These are phyloP conservation scores for Asterochloris sp. DNA, from an alignment of 139 green algal species.

Conservation along the genomic window DNA sequence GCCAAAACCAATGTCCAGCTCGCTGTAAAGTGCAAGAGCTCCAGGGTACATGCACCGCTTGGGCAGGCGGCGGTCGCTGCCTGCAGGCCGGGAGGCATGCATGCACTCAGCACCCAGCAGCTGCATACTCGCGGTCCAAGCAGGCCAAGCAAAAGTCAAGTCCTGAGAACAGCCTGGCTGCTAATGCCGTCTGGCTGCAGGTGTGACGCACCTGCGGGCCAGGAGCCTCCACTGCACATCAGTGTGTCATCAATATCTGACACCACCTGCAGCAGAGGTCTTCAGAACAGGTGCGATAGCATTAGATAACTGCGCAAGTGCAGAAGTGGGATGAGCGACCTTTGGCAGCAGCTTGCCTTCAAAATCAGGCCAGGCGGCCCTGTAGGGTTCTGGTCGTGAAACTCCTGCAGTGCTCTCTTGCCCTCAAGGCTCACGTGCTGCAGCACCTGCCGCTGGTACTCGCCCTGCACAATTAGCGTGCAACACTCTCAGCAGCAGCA, in stretches of 20 bases:
- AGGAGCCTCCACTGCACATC: slow-evolving; percentile 48
- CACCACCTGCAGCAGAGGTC: slow-evolving; percentile 40
- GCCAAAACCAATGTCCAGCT: slow-evolving; percentile 38
- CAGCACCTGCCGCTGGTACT: slow-evolving; percentile 35
- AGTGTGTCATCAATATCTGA: slow-evolving; percentile 63
- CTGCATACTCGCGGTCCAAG: too few species aligned
- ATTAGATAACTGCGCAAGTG: too few species aligned
- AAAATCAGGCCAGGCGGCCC: slow-evolving; percentile 20
- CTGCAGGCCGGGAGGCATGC: not conserved
- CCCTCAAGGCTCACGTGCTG: slow-evolving; percentile 45
- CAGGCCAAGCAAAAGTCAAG: too few species aligned
- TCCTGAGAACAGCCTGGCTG: too few species aligned
- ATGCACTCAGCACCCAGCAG: too few species aligned
- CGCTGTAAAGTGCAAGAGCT: slow-evolving; percentile 42
- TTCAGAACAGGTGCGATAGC: too few species aligned
- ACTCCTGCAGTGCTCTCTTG: not conserved
- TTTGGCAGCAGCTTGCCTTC: slow-evolving; percentile 11
- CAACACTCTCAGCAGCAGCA: too few species aligned
- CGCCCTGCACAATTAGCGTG: slow-evolving; percentile 18
- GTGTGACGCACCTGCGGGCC: slow-evolving; percentile 17
- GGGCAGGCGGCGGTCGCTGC: slow-evolving; percentile 21
- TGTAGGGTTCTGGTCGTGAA: not conserved
- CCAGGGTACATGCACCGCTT: slow-evolving; percentile 51
- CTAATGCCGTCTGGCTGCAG: not conserved
- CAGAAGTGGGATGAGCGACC: not conserved